Evolutionary conservation across 73 alveolate species (phyloP).

Genomic region (Paramecium tetraurelia): DNA sequence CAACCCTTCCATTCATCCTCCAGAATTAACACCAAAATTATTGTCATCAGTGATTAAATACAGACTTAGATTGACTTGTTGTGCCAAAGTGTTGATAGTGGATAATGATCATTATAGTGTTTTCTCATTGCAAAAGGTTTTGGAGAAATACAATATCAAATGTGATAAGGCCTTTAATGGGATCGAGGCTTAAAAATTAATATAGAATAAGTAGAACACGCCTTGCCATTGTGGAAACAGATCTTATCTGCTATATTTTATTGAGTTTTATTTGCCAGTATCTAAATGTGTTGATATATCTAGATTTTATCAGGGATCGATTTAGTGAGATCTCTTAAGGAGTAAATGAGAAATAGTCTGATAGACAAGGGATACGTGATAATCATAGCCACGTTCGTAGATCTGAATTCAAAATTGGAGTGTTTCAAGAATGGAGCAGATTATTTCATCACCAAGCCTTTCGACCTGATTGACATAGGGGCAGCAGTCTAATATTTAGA

Average conservation of each 20-base stretch:
- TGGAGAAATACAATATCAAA: not conserved
- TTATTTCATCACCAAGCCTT: not conserved
- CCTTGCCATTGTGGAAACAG: conserved; percentile 45
- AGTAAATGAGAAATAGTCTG: not conserved
- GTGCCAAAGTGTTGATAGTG: not conserved
- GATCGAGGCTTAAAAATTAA: not conserved
- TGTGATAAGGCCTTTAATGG: conserved; percentile 35
- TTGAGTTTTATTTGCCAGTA: not conserved
- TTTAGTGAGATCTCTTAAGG: not conserved
- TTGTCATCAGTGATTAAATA: not conserved
- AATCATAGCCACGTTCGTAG: not conserved
- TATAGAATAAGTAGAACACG: not conserved
- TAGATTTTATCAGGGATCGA: conserved; percentile 20
- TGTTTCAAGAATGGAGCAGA: not conserved
- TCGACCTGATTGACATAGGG: not conserved
- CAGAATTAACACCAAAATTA: conserved; percentile 18
- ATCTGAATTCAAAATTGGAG: not conserved
- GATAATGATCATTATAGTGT: conserved; percentile 54
- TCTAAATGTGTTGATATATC: not conserved
- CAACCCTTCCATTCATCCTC: conserved; percentile 3
- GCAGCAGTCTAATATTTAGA: conserved; percentile 41
- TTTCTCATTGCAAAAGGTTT: not conserved
- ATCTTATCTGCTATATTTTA: conserved; percentile 17
- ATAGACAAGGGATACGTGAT: not conserved
- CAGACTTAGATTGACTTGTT: conserved; percentile 1